These are phyloP conservation scores for Gracilaria gracilis DNA, from an alignment of 23 red algal species.

Conservation along the genomic window DNA sequence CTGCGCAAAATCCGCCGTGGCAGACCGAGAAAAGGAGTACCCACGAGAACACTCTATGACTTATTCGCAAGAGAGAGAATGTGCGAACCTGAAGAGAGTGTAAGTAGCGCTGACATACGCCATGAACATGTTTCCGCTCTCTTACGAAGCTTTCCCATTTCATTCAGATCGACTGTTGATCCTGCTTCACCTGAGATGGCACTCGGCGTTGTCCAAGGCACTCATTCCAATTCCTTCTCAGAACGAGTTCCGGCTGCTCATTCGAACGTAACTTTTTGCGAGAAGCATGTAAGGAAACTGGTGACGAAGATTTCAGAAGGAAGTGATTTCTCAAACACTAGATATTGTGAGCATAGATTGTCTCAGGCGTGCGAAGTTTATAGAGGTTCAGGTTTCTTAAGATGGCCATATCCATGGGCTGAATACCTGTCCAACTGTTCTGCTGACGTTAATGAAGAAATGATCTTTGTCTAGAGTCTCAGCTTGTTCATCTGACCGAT, in stretches of 20 bases:
- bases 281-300: neutral
- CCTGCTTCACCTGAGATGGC: constrained; percentile 33
- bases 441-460: constrained; percentile 1
- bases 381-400: neutral
- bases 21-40: constrained; percentile 34
- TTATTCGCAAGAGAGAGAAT: constrained; percentile 40
- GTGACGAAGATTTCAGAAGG: constrained; percentile 31
- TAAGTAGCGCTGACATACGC: constrained; percentile 14
- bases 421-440: constrained; percentile 28
- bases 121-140: neutral
- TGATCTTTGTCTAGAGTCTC: neutral
- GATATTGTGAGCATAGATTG: constrained; percentile 26
- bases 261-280: constrained; percentile 26
- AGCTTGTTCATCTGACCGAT: no score
- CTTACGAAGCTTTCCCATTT: constrained; percentile 16
- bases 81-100: constrained; percentile 30
- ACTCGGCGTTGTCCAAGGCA: neutral
- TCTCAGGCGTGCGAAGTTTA: constrained; percentile 22
- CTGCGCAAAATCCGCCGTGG: constrained; percentile 68
- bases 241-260: no score
- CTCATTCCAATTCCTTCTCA: neutral
- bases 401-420: constrained; percentile 60
- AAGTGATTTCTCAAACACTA: constrained; percentile 25
- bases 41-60: constrained; percentile 31
- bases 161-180: neutral